Percentiles rank a stretch among this genome's conserved stretches.
Conservation (phyloP, 345 rosid species). For the Triadica sebifera region DNA sequence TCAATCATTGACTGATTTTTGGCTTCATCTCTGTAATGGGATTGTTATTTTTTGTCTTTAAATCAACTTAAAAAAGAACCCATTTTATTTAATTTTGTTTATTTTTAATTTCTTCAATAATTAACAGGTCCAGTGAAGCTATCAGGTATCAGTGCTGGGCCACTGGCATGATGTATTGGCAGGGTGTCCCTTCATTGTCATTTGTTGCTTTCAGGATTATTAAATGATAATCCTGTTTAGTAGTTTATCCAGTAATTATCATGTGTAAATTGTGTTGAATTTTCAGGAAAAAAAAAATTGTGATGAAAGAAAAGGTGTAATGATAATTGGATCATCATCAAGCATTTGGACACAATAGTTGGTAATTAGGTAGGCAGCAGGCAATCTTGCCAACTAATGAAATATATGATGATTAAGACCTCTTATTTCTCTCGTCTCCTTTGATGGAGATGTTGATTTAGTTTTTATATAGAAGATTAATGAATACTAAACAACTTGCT, state of each 20-base stretch:
- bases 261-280: not conserved
- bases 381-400: slow-evolving; percentile 25
- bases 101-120: not conserved
- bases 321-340: not conserved
- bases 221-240: not conserved
- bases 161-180: not conserved
- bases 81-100: slow-evolving; percentile 1
- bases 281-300: slow-evolving; percentile 5
- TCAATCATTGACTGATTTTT: slow-evolving; percentile 32
- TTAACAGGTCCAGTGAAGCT: slow-evolving; percentile 15
- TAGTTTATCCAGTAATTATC: not conserved
- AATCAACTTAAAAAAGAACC: not conserved
- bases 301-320: slow-evolving; percentile 19
- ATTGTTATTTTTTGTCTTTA: not conserved
- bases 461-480: too few relatives aligned
- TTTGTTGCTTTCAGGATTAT: not conserved
- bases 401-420: slow-evolving; percentile 29
- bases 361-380: slow-evolving; percentile 20
- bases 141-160: slow-evolving; percentile 12
- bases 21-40: slow-evolving; percentile 20
- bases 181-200: slow-evolving; percentile 5
- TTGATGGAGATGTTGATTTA: not conserved
- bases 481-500: too few relatives aligned
- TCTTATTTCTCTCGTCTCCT: slow-evolving; percentile 11
- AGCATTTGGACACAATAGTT: slow-evolving; percentile 5